phyloP scores from a whole-genome alignment of 805 yeast species.

The Wickerhamomyces pijperi region DNA sequence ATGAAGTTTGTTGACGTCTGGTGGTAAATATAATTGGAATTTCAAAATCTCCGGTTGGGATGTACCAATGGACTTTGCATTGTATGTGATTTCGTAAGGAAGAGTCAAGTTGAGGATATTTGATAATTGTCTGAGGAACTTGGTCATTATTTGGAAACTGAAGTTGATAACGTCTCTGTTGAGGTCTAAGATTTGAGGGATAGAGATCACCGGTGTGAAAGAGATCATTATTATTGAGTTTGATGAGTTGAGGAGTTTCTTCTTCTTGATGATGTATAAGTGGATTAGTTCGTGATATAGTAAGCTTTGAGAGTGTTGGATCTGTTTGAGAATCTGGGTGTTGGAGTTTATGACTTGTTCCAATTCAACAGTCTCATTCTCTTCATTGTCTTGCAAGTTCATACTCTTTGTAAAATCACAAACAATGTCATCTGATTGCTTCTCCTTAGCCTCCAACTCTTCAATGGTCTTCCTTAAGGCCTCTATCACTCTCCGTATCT shows the following conservation, averaged over 20 bases:
- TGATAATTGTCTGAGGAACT: slow-evolving; percentile 10
- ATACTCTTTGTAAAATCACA: neutral
- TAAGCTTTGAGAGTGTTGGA: slow-evolving; percentile 12
- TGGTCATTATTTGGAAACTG: slow-evolving; percentile 9
- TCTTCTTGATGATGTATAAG: slow-evolving; percentile 11
- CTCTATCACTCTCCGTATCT: neutral
- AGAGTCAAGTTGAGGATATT: slow-evolving; percentile 8
- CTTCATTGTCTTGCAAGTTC: neutral
- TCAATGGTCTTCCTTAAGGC: neutral
- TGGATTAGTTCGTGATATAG: slow-evolving; percentile 16
- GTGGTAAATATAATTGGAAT: slow-evolving; percentile 3
- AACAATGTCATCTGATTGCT: neutral
- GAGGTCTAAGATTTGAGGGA: slow-evolving; percentile 8
- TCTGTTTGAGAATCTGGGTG: slow-evolving; percentile 11
- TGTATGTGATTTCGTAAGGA: slow-evolving; percentile 8
- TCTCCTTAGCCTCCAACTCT: neutral
- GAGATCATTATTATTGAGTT: slow-evolving; percentile 10
- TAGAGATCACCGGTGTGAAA: slow-evolving; percentile 14
- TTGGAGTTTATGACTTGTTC: slow-evolving; percentile 1
- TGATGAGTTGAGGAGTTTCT: slow-evolving; percentile 8
- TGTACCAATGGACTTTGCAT: slow-evolving; percentile 1
- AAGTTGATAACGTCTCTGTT: slow-evolving; percentile 11
- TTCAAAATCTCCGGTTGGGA: slow-evolving; percentile 2
- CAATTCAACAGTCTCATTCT: neutral
- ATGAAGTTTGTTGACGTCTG: slow-evolving; percentile 4